These are phyloP conservation scores for Solanum medicagineum DNA, from an alignment of 257 asterid species.

Conservation along the genomic window DNA sequence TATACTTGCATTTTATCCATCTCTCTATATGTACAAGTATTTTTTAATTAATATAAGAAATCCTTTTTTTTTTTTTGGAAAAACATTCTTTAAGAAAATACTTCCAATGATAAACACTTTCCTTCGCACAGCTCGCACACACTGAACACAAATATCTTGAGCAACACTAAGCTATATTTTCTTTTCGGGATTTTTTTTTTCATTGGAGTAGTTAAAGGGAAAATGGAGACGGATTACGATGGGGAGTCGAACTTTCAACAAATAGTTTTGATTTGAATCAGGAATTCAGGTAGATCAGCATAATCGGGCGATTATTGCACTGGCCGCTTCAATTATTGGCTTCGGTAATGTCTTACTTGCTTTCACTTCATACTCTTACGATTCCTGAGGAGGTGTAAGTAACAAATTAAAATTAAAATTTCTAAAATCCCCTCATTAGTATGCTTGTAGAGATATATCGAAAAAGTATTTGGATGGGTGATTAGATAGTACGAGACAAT, in stretches of 20 bases:
- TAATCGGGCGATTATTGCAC: background rate
- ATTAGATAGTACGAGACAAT: background rate
- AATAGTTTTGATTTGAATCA: background rate
- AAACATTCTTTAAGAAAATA: background rate
- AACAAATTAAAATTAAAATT: background rate
- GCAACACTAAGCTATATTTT: background rate
- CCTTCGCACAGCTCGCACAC: background rate
- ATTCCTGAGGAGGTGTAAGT: background rate
- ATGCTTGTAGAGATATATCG: background rate
- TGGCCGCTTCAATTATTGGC: conserved; percentile 56
- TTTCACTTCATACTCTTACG: background rate
- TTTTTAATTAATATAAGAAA: too few species aligned
- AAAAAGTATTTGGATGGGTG: background rate
- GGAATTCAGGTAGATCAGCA: background rate
- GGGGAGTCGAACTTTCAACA: too few species aligned
- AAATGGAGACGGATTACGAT: too few species aligned
- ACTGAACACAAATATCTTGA: background rate
- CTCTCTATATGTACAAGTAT: too few species aligned
- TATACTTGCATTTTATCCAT: too few species aligned
- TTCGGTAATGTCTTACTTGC: conserved; percentile 33
- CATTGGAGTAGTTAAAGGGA: too few species aligned
- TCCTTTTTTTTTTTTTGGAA: background rate
- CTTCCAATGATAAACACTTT: background rate
- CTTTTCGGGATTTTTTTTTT: background rate
- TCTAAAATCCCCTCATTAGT: background rate